Percentiles rank a stretch among this genome's conserved stretches.
Evolutionary conservation across 352 stramenopile genomes (phyloP).

Genomic region (Globisporangium acanthophoron): DNA sequence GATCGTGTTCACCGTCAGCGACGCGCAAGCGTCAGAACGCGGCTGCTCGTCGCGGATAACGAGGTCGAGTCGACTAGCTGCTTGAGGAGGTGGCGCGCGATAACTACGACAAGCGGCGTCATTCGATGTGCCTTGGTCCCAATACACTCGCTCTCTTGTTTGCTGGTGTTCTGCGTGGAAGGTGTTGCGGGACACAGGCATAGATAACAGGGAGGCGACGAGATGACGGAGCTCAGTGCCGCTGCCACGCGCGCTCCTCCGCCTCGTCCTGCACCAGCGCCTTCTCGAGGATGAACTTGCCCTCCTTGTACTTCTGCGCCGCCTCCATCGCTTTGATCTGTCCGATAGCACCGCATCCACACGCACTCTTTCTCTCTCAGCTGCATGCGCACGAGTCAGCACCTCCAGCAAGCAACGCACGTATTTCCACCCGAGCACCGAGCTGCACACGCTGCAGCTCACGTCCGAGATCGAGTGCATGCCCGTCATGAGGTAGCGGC

Average conservation of each 20-base stretch:
- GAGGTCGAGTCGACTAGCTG: background rate
- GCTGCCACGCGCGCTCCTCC: slow-evolving; percentile 46
- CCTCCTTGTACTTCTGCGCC: slow-evolving; percentile 85
- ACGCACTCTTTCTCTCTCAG: background rate
- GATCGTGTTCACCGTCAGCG: too few species aligned
- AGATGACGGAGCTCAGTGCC: slow-evolving; percentile 6
- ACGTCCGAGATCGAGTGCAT: slow-evolving; percentile 79
- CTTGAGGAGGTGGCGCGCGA: background rate
- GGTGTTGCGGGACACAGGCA: background rate
- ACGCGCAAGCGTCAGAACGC: too few species aligned
- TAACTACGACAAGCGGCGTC: background rate
- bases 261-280: slow-evolving; percentile 63
- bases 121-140: background rate
- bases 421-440: slow-evolving; percentile 81
- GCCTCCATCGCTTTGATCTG: slow-evolving; percentile 76
- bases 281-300: slow-evolving; percentile 79
- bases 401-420: slow-evolving; percentile 20
- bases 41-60: background rate
- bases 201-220: background rate
- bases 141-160: background rate
- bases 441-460: slow-evolving; percentile 49
- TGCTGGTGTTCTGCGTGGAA: background rate
- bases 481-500: slow-evolving; percentile 74
- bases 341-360: background rate
- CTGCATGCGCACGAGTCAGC: too few species aligned